Base-by-base conservation (phyloP, 2,329 filamentous ascomycete genomes). In the Periconia macrospinosa region DNA sequence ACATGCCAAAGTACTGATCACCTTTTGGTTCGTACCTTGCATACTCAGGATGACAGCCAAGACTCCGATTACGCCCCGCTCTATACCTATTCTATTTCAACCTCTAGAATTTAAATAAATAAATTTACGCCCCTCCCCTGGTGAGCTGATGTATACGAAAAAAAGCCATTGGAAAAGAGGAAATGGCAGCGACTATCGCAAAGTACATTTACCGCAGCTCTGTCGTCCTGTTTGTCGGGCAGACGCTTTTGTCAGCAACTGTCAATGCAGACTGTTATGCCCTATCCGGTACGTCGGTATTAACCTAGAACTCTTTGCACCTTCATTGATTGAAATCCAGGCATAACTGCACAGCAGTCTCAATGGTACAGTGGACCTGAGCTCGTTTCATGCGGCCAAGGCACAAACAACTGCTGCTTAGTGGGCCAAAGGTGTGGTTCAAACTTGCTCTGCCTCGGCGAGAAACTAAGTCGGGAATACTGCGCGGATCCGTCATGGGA, bases 341-440 rank as follows among this genome's bases (percentile, higher is more conserved):
- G 50, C 2, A 46, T 56, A 33, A 35, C 30, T 17, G 54, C 54
- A 19, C 45, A 2, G 13, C 41, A 50, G 11, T 53, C 54, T 8
- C 47, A 30, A 14, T 41, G 17, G 18, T 56, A 56, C 17, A 42
- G 2, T 7, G 50, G 50, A 3, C 47, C 47, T 15, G 50, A 53
- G 18, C 50, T 56, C 2, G 19, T 51, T 2, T 48, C 54, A 19
- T 56, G 54, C 41, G 50, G 54, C 23, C 50, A 45, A 14, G 41
- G 41, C 8, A 53, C 44, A 15, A 47, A 50, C 33, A 56, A 47
- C 20, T 56, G 54, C 41, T 56, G 54, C 27, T 19, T 51, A 2
- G 19, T 17, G 5, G 50, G 41, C 19, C 14, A 53, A 11, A 53
- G 50, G 18, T 56, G 54, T 35, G 54, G 54, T 19, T 45, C 46